Evolutionary conservation across 2,329 filamentous ascomycete genomes (phyloP), one percentile per base, ranked within the genome.

Genomic region (Lachnellula subtilissima): DNA sequence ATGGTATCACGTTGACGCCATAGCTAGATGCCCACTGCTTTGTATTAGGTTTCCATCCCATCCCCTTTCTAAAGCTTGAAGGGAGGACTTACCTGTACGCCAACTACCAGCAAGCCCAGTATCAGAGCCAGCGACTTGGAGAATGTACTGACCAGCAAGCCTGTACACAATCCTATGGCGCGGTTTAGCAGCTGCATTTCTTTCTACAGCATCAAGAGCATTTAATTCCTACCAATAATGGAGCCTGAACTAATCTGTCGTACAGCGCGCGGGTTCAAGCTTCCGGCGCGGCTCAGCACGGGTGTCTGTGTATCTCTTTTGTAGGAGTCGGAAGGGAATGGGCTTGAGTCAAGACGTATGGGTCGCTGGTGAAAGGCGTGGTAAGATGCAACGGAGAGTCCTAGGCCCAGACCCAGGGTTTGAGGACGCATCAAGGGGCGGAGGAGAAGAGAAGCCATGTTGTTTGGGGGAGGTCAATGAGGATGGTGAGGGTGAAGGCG

Each of bases 41-140:
- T 19, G 35, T 22, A 49, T 64, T 55, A 61, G 54, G 14, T 37
- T 7, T 17, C 43, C 15, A 36, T 36, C 45, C 25, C 12, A 46
- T 14, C 5, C 9, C 5, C n/a, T 23, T 4, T n/a, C 12, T 14
- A 17, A 19, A 11, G 12, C 19, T 15, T 28, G 45, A 47, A 25
- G 12, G 25, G 22, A 9, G 23, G 9, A 37, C 57, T 42, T 51
- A 68, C 67, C 57, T 69, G 66, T 55, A 68, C 54, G 42, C 81
- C 76, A 14, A 88, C 74, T 23, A 89, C 79, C 9, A 84, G 71
- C 12, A 89, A 66, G 0, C 88, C 87, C 19, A 88, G 73, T 19
- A 92, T 69, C 15, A 91, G 66, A 1, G 87, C 85, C 48, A 92
- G 73, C 1, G 86, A 83, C 67, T 83, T 83, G 8, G 86, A 90